These are phyloP conservation scores for Mortierella sp. DNA, from an alignment of 371 early-diverging fungal species.

Conservation along the genomic window DNA sequence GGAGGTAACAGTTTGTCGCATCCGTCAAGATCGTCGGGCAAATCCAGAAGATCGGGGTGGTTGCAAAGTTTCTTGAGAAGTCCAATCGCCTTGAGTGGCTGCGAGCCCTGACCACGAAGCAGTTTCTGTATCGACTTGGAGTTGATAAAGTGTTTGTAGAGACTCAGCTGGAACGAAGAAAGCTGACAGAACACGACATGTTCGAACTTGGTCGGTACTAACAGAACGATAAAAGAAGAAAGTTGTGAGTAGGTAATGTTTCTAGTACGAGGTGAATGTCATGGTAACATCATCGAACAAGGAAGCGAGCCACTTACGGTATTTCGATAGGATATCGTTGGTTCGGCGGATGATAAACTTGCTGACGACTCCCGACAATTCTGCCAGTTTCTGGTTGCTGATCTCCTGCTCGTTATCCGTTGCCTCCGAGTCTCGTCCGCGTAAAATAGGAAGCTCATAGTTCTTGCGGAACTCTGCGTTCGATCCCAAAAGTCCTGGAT, in stretches of 20 bases:
- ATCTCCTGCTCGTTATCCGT: slow-evolving; percentile 82
- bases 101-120: slow-evolving; percentile 71
- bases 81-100: slow-evolving; percentile 90
- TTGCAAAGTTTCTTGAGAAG: slow-evolving; percentile 96
- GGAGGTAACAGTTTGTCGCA: slow-evolving; percentile 72
- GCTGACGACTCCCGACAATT: slow-evolving; percentile 88
- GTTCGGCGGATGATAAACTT: slow-evolving; percentile 96
- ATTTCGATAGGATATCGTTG: slow-evolving; percentile 95
- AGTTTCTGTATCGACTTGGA: slow-evolving; percentile 84
- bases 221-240: not conserved
- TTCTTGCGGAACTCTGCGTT: slow-evolving; percentile 91
- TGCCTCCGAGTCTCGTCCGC: slow-evolving; percentile 95
- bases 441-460: slow-evolving; percentile 92
- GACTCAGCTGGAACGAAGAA: slow-evolving; percentile 78
- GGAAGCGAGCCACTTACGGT: slow-evolving; percentile 73
- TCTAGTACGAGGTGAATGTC: too few relatives aligned
- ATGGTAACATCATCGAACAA: too few relatives aligned
- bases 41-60: slow-evolving; percentile 87
- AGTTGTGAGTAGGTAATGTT: not conserved
- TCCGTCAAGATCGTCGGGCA: slow-evolving; percentile 78
- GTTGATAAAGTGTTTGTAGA: slow-evolving; percentile 85
- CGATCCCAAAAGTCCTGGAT: slow-evolving; percentile 96
- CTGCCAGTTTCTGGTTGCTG: slow-evolving; percentile 89
- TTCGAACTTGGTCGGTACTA: slow-evolving; percentile 95
- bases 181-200: slow-evolving; percentile 96